These are phyloP conservation scores for Halenospora varia DNA, from an alignment of 495 filamentous ascomycete genomes.

Conservation along the genomic window DNA sequence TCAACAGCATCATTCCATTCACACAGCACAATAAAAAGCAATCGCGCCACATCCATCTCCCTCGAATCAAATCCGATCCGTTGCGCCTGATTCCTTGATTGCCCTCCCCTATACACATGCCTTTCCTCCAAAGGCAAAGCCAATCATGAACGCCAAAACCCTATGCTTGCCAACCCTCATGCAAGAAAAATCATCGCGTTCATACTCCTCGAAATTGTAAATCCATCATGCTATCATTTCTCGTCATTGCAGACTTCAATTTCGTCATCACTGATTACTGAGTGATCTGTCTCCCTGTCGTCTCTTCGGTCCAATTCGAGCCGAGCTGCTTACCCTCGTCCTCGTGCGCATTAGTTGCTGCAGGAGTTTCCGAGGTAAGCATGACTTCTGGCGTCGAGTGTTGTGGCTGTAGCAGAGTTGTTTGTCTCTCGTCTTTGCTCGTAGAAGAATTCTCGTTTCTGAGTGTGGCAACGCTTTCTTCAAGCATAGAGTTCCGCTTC, in stretches of 20 bases:
- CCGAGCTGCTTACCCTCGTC: conserved; percentile 25
- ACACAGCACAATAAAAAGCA: too few species aligned
- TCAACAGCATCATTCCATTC: too few species aligned
- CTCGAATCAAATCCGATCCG: too few species aligned
- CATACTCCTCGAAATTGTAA: not conserved
- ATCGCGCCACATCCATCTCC: too few species aligned
- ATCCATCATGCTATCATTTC: conserved; percentile 3
- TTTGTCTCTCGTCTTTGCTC: not conserved
- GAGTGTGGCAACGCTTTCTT: conserved; percentile 24
- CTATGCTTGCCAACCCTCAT: not conserved
- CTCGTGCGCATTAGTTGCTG: conserved; percentile 6
- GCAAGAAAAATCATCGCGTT: not conserved
- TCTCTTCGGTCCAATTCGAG: conserved; percentile 1
- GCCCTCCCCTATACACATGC: not conserved
- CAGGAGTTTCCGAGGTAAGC: conserved; percentile 26
- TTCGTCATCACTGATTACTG: conserved; percentile 13
- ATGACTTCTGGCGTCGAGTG: conserved; percentile 19
- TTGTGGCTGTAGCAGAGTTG: conserved; percentile 10
- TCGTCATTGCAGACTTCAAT: not conserved
- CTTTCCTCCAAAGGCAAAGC: not conserved
- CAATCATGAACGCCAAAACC: not conserved
- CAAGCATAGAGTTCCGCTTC: conserved; percentile 1
- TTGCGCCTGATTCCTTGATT: not conserved
- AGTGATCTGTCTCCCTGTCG: conserved; percentile 10
- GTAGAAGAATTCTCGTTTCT: conserved; percentile 6